Evolutionary conservation across 1,284 basidiomycete species (phyloP), one percentile per base, ranked within the genome.

Genomic region (Pascua sp.): DNA sequence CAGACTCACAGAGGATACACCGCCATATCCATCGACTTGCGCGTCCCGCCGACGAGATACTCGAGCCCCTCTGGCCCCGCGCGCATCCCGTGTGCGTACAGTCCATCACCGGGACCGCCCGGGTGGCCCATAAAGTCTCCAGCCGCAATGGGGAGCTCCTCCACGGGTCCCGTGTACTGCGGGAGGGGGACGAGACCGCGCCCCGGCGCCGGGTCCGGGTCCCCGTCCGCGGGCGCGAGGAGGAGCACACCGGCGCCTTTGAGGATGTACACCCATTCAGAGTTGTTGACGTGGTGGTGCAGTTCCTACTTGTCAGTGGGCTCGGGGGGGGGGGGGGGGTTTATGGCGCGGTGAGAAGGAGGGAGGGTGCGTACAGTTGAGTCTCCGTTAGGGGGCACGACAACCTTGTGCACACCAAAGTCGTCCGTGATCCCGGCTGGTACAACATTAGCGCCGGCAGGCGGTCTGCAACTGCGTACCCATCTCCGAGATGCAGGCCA

Each of bases 201-300:
- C 13, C 39, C 24, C 4, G 36, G n/a, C 17, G 8, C 40, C 15
- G n/a, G 37, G 32, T 16, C n/a, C 11, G 12, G 11, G 4, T 32
- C 39, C 42, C 41, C 42, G 16, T 38, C 40, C n/a, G 42, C 38
- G 8, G 51, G 46, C 13, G 51, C 47, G 10, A 68, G 56, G 4
- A 39, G 49, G 12, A 65, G 56, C 4, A n/a, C 44, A 24, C 52
- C 65, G 11, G 49, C 37, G 39, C 67, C 67, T 5, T 45, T 41
- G 32, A 64, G 53, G 8, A 69, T 56, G 60, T 69, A 69, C n/a
- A 68, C 32, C 67, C 67, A 68, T 51, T 68, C 67, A 0, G 59
- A 47, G n/a, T 60, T 56, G 49, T 47, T 16, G n/a, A 60, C 43
- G 57, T 68, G 67, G 50, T 67, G 62, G 50, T 68, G 67, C 41